These are phyloP conservation scores for Xylaria nigripes DNA, from an alignment of 495 filamentous ascomycete species.

Conservation along the genomic window DNA sequence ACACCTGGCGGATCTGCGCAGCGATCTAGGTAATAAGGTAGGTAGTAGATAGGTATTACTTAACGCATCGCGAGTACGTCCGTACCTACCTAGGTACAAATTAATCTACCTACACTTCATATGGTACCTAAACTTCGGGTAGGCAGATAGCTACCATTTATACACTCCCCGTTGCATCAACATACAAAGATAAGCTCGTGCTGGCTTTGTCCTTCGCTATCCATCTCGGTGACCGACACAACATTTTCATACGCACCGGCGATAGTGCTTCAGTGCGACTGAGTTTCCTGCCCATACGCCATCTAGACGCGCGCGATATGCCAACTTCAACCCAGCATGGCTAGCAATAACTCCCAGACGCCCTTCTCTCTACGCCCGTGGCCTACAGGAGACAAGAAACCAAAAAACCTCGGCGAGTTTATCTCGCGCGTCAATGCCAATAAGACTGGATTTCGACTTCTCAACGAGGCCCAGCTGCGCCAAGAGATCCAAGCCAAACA, in stretches of 20 bases:
- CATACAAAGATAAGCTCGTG: too few relatives aligned
- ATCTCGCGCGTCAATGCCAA: constrained; percentile 67
- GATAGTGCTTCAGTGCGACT: background rate
- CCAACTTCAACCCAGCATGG: background rate
- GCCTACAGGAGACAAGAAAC: constrained; percentile 43
- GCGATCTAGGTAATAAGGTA: too few relatives aligned
- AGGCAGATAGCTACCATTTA: too few relatives aligned
- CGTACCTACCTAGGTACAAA: too few relatives aligned
- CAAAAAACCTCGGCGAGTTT: constrained; percentile 58
- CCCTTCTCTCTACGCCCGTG: constrained; percentile 59
- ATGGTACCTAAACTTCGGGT: too few relatives aligned
- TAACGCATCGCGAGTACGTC: too few relatives aligned
- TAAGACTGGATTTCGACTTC: constrained; percentile 62
- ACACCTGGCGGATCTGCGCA: background rate
- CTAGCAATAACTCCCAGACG: constrained; percentile 8
- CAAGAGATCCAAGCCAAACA: constrained; percentile 50
- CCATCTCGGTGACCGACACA: too few relatives aligned
- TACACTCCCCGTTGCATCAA: too few relatives aligned
- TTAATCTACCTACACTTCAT: too few relatives aligned
- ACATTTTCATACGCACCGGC: background rate
- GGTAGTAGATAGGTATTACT: too few relatives aligned
- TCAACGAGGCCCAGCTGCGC: constrained; percentile 54
- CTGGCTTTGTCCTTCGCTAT: background rate
- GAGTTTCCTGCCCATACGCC: background rate
- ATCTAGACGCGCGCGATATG: background rate